Percentiles rank a stretch among this genome's conserved stretches.
Conservation (phyloP, 75 land plant genomes). For the Isoetes taiwanensis region DNA sequence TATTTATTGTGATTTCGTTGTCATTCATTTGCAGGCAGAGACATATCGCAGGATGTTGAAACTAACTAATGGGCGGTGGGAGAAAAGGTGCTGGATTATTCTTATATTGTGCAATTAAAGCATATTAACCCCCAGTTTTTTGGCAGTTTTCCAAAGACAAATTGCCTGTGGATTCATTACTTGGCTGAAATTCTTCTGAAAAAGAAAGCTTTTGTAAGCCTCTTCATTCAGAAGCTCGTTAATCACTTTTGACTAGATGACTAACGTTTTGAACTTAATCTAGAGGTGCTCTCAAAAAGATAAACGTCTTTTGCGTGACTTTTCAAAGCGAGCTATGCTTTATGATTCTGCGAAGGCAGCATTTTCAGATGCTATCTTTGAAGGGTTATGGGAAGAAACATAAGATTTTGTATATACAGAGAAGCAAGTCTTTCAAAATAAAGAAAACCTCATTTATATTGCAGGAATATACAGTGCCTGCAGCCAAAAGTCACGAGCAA, state of each 20-base stretch:
- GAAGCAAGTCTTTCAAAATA: too few relatives aligned
- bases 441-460: too few relatives aligned
- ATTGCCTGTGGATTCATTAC: conserved; percentile 79
- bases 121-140: neutral
- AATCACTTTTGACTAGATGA: neutral
- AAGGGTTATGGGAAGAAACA: conserved; percentile 32
- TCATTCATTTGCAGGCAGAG: conserved; percentile 47
- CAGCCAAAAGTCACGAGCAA: too few relatives aligned
- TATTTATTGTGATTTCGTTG: neutral
- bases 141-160: conserved; percentile 68
- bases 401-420: too few relatives aligned
- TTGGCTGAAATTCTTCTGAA: conserved; percentile 63
- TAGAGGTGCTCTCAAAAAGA: conserved; percentile 47
- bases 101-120: neutral
- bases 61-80: conserved; percentile 72
- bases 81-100: conserved; percentile 43
- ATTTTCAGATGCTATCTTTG: conserved; percentile 50
- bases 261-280: neutral
- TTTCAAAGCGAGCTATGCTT: conserved; percentile 54
- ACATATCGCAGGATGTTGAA: conserved; percentile 77
- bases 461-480: too few relatives aligned
- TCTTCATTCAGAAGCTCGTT: neutral
- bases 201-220: conserved; percentile 86
- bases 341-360: conserved; percentile 62
- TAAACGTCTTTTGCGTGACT: conserved; percentile 60